These are phyloP conservation scores for Hansenula lynferdii DNA, from an alignment of 1,139 yeast species.

Conservation along the genomic window DNA sequence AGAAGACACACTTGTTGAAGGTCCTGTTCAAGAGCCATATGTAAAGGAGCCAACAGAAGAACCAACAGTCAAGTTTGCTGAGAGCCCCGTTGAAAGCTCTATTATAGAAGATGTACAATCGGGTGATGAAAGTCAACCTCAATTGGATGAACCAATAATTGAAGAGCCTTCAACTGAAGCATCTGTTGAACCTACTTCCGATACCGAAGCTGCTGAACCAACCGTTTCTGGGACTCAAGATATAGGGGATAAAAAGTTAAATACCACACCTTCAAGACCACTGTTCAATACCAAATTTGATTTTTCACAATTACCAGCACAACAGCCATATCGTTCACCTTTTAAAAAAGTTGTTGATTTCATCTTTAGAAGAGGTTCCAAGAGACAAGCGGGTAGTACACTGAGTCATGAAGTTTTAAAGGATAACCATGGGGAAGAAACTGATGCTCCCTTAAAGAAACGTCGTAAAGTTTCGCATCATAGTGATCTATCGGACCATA, in stretches of 20 bases:
- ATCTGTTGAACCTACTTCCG: background rate
- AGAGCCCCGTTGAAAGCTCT: too few species aligned
- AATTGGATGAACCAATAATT: too few species aligned
- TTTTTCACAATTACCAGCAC: background rate
- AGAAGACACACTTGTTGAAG: background rate
- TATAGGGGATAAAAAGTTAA: too few species aligned
- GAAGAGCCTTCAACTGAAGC: too few species aligned
- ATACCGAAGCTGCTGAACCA: too few species aligned
- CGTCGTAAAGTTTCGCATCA: background rate
- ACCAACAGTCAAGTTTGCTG: too few species aligned
- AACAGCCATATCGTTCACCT: constrained; percentile 3
- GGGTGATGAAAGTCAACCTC: too few species aligned
- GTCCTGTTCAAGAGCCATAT: background rate
- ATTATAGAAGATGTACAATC: too few species aligned
- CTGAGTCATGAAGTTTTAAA: background rate
- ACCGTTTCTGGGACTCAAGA: too few species aligned
- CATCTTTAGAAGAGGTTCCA: constrained; percentile 1
- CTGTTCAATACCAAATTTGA: background rate
- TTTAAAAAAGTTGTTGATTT: constrained; percentile 3
- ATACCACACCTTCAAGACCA: background rate
- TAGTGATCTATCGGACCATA: constrained; percentile 10
- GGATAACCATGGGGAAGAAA: background rate
- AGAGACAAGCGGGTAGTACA: background rate
- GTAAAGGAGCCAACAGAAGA: background rate
- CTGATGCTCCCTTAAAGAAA: background rate